Percentiles rank a stretch among this genome's conserved stretches.
Evolutionary conservation across 2,329 filamentous ascomycete genomes (phyloP).

Genomic region (Apiospora malaysiana): DNA sequence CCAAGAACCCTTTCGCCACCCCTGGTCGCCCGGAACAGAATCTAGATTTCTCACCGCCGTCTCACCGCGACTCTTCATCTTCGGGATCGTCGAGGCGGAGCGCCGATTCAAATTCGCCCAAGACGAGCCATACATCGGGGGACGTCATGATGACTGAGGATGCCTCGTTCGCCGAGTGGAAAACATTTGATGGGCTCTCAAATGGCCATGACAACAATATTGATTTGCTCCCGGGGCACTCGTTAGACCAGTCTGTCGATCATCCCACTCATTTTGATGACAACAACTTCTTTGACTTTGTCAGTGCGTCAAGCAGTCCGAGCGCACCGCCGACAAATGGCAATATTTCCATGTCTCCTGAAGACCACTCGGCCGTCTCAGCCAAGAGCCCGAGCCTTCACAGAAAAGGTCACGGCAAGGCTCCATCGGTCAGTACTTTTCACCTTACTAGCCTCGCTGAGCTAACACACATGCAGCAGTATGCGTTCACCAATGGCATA

Average conservation of each 20-base stretch:
- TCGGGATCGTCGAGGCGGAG: slow-evolving; percentile 38
- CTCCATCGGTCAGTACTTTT: slow-evolving; percentile 34
- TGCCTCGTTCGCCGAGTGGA: slow-evolving; percentile 22
- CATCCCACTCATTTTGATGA: slow-evolving; percentile 38
- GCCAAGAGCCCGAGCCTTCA: slow-evolving; percentile 30
- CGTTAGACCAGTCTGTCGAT: slow-evolving; percentile 32
- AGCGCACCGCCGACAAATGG: slow-evolving; percentile 39
- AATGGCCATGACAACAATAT: slow-evolving; percentile 29
- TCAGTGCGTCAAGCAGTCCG: slow-evolving; percentile 64
- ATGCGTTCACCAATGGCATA: slow-evolving; percentile 57
- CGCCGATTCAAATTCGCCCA: slow-evolving; percentile 35
- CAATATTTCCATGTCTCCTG: slow-evolving; percentile 27
- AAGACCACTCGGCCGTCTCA: slow-evolving; percentile 15
- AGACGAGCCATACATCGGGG: slow-evolving; percentile 36
- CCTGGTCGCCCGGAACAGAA: slow-evolving; percentile 25
- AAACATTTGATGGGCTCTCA: slow-evolving; percentile 16
- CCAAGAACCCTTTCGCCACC: slow-evolving; percentile 29
- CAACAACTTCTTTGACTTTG: slow-evolving; percentile 62
- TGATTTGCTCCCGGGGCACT: slow-evolving; percentile 29
- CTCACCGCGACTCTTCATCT: slow-evolving; percentile 40
- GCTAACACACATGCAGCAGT: slow-evolving; percentile 50
- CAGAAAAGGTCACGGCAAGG: slow-evolving; percentile 35
- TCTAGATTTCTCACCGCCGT: slow-evolving; percentile 28
- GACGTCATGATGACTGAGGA: slow-evolving; percentile 37
- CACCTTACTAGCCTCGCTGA: background rate